Evolutionary conservation across 805 yeast genomes (phyloP).

Genomic region (Metschnikowia corniflorae): DNA sequence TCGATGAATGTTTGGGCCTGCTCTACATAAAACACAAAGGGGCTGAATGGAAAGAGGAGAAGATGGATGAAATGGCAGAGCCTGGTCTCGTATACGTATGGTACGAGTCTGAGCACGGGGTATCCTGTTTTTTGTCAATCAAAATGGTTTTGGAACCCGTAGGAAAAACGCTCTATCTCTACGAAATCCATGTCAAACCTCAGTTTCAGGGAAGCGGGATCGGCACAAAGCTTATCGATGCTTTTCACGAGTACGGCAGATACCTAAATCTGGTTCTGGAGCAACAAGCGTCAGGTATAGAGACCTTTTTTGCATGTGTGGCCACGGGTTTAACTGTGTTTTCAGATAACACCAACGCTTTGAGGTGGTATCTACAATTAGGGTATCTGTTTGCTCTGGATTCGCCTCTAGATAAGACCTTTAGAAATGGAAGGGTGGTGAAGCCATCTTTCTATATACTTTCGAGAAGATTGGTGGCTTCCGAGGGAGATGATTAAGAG

Average conservation of each 20-base stretch:
- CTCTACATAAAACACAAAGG: conserved; percentile 32
- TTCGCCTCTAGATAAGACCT: conserved; percentile 42
- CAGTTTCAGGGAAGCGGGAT: conserved; percentile 29
- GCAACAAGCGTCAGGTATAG: neutral
- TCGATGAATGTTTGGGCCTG: conserved; percentile 27
- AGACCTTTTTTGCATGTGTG: neutral
- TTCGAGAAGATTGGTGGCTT: neutral
- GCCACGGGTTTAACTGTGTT: conserved; percentile 51
- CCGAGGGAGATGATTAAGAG: too few relatives aligned
- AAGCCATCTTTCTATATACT: conserved; percentile 45
- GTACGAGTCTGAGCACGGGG: conserved; percentile 17
- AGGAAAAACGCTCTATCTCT: conserved; percentile 42
- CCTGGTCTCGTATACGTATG: conserved; percentile 44
- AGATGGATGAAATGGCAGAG: conserved; percentile 45
- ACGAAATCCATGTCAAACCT: conserved; percentile 50
- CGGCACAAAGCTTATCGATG: conserved; percentile 39
- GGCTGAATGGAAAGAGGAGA: conserved; percentile 39
- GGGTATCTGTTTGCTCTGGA: conserved; percentile 38
- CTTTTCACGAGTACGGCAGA: conserved; percentile 32
- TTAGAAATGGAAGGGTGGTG: conserved; percentile 38
- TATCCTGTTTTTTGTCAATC: conserved; percentile 45
- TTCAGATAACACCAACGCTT: conserved; percentile 40
- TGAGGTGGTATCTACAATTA: conserved; percentile 39
- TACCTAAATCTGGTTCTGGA: conserved; percentile 11
- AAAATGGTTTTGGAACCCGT: conserved; percentile 39